Evolutionary conservation across 768 basidiomycete genomes (phyloP), one percentile per base, ranked within the genome.

Genomic region (Tephrocybe sp.): DNA sequence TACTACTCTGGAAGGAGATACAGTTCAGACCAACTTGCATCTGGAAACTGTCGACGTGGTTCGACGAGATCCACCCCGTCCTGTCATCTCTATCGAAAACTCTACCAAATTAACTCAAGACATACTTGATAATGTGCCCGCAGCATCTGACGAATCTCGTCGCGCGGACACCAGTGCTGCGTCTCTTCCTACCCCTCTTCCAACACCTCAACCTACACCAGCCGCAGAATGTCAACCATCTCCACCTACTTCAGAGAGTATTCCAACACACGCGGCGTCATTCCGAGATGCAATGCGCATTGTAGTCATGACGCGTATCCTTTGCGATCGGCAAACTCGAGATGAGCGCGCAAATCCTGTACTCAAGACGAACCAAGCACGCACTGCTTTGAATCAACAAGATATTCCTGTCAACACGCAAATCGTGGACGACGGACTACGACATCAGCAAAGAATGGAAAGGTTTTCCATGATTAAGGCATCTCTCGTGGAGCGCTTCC

Each of bases 301-400:
- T 22, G 79, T 84, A 12, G 74, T 87, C 22, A 79, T 81, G 69
- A 77, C 81, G 9, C 77, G 87, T 23, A 72, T 84, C 35, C 73
- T 78, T 32, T 73, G 70, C 53, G 84, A 88, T 62, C 72, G 68
- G 12, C 83, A 85, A 62, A 77, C 83, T 10, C 79, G 79, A 17
- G 75, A 78, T 35, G 84, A 87, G 57, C 78, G 80, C 17, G 73
- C 87, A 9, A 73, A 76, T 20, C 86, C 86, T 1, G 73, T 91
- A 17, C 69, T 92, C 12, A 65, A 76, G 56, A 75, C 80, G 26
- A 90, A 90, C 62, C 70, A 70, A 54, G 66, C 75, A 8, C 68
- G 80, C 42, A 68, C 74, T 4, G 65, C 65, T 32, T 57, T 58
- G 14, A 62, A 48, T 40, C 66, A 62, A 14, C 68, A 60, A 36